Conservation (phyloP, 2,329 filamentous ascomycete species). For the Cladophialophora carrionii region DNA sequence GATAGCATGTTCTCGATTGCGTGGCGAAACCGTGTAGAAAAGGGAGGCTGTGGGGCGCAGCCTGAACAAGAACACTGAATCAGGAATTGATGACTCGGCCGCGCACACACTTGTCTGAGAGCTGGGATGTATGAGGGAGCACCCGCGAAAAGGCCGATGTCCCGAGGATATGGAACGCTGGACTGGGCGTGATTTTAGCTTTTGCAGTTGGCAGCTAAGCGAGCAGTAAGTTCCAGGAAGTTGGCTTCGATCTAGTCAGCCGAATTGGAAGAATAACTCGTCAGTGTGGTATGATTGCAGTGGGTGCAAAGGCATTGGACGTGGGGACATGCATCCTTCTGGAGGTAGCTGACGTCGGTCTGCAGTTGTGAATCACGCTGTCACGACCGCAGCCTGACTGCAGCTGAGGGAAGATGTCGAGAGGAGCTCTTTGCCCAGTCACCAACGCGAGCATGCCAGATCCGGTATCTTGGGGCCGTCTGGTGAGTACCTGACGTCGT, state of each 20-base stretch:
- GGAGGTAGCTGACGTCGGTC: not conserved
- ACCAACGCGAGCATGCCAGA: not conserved
- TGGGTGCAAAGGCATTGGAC: not conserved
- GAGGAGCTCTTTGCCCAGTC: not conserved
- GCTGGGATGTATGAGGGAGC: not conserved
- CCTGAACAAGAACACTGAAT: not conserved
- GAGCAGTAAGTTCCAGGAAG: not conserved
- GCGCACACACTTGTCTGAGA: not conserved
- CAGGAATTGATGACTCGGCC: not conserved
- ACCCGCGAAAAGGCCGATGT: not conserved
- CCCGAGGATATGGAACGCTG: not conserved
- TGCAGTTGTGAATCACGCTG: not conserved
- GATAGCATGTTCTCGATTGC: not conserved
- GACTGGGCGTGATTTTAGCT: not conserved
- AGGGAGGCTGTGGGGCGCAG: not conserved
- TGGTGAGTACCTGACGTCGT: not conserved
- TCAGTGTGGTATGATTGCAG: not conserved
- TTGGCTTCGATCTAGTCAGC: not conserved
- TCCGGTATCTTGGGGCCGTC: not conserved
- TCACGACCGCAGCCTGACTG: not conserved
- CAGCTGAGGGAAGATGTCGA: not conserved
- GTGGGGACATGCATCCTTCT: not conserved
- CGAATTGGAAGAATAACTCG: not conserved
- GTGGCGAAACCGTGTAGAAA: not conserved
- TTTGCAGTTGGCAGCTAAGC: not conserved